phyloP scores from a whole-genome alignment of 139 green algal species.

The Yamagishiella unicocca region DNA sequence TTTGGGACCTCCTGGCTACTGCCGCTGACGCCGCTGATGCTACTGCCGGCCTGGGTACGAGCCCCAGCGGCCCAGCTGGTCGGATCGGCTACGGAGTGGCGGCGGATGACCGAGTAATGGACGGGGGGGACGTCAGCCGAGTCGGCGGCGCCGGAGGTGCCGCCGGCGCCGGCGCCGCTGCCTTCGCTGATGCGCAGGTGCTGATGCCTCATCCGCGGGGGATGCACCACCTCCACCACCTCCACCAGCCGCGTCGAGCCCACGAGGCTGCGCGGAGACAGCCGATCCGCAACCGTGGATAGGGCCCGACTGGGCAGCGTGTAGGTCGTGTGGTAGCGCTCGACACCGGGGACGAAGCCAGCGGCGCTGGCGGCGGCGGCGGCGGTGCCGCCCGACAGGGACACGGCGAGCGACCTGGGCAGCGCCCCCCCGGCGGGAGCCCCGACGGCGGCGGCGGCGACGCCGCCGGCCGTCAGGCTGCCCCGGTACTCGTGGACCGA shows the following conservation, averaged over 20 bases:
- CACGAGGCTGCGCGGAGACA: background rate
- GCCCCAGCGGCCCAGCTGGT: background rate
- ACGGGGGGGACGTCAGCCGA: too few relatives aligned
- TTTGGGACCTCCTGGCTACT: too few relatives aligned
- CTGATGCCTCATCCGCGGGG: background rate
- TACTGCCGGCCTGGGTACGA: background rate
- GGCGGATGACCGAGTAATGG: background rate
- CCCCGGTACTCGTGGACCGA: too few relatives aligned
- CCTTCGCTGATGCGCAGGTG: too few relatives aligned
- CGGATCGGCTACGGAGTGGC: background rate
- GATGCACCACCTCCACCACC: slow-evolving; percentile 42
- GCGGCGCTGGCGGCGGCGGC: background rate
- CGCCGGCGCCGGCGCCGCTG: too few relatives aligned
- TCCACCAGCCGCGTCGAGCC: slow-evolving; percentile 17
- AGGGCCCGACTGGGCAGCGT: slow-evolving; percentile 25
- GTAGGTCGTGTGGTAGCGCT: slow-evolving; percentile 37
- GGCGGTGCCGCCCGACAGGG: background rate
- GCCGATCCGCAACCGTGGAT: background rate
- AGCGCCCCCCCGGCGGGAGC: background rate
- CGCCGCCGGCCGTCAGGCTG: too few relatives aligned
- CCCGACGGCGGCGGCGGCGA: background rate
- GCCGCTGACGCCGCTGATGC: background rate
- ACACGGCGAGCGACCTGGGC: too few relatives aligned
- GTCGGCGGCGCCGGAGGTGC: too few relatives aligned
- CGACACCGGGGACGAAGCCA: slow-evolving; percentile 4